Evolutionary conservation across 371 early-diverging fungal genomes (phyloP).

Genomic region (Haplosporangium sp.): DNA sequence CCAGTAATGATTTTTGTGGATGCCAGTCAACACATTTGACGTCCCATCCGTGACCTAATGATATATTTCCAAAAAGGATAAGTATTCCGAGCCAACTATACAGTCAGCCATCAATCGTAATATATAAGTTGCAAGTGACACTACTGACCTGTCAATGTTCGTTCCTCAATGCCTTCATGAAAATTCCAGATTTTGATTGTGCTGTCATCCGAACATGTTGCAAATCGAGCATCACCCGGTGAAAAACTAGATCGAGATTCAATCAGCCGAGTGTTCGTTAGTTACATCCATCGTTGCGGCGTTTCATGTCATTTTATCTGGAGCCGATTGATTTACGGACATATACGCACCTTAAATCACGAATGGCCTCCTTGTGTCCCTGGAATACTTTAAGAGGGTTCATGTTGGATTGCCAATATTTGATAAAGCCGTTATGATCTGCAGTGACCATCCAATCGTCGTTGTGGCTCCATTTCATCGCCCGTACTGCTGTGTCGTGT

Average conservation of each 20-base stretch:
- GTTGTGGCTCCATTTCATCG: slow-evolving; percentile 98
- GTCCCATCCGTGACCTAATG: slow-evolving; percentile 98
- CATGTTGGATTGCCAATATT: slow-evolving; percentile 99
- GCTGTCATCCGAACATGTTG: slow-evolving; percentile 98
- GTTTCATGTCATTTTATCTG: too few relatives aligned
- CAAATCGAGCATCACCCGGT: slow-evolving; percentile 95
- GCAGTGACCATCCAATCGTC: slow-evolving; percentile 97
- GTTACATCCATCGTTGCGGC: background rate
- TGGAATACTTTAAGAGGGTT: slow-evolving; percentile 95
- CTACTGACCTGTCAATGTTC: slow-evolving; percentile 64
- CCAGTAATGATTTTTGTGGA: slow-evolving; percentile 94
- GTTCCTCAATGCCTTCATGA: slow-evolving; percentile 89
- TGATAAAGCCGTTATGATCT: slow-evolving; percentile 96
- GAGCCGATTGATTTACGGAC: background rate
- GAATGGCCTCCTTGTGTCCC: slow-evolving; percentile 94
- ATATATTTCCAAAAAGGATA: slow-evolving; percentile 11
- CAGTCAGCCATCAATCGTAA: too few relatives aligned
- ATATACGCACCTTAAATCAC: slow-evolving; percentile 81
- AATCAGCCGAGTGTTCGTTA: background rate
- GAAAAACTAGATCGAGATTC: slow-evolving; percentile 70
- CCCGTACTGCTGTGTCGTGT: slow-evolving; percentile 94
- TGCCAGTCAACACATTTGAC: slow-evolving; percentile 99
- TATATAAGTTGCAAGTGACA: too few relatives aligned
- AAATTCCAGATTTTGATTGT: slow-evolving; percentile 98
- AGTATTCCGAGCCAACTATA: too few relatives aligned